Evolutionary conservation across 345 rosid species (phyloP).

Genomic region (Lenwebbia sp.): DNA sequence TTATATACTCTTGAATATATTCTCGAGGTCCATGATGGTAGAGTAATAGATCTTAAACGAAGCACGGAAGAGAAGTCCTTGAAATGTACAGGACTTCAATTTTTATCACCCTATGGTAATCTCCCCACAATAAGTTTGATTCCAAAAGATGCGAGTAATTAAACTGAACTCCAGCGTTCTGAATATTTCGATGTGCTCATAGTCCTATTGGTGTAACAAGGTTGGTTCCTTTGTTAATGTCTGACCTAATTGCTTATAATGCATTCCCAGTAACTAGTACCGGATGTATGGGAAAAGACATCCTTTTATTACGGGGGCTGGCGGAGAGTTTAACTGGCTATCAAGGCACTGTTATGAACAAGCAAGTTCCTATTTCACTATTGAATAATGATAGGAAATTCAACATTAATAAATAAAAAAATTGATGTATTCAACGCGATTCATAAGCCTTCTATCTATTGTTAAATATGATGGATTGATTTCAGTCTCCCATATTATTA

Average conservation of each 20-base stretch:
- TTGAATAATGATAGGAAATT: neutral
- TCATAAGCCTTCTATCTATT: neutral
- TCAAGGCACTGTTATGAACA: neutral
- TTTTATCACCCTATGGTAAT: neutral
- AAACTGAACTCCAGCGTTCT: neutral
- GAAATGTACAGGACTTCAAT: neutral
- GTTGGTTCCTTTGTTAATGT: neutral
- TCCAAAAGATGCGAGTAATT: neutral
- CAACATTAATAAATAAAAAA: neutral
- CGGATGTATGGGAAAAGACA: neutral
- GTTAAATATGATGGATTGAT: neutral
- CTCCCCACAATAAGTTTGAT: neutral
- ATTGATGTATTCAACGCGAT: neutral
- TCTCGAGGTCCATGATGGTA: neutral
- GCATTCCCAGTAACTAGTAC: neutral
- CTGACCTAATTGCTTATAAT: neutral
- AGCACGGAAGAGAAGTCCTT: neutral
- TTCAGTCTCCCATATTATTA: neutral
- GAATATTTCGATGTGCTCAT: neutral
- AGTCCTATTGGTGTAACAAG: neutral
- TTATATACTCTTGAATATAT: neutral
- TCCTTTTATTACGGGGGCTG: neutral
- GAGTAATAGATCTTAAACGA: neutral
- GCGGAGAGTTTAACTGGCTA: neutral
- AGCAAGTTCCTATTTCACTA: neutral